phyloP scores from a whole-genome alignment of 176 grass and related monocot species.

The Oryza brachyantha region DNA sequence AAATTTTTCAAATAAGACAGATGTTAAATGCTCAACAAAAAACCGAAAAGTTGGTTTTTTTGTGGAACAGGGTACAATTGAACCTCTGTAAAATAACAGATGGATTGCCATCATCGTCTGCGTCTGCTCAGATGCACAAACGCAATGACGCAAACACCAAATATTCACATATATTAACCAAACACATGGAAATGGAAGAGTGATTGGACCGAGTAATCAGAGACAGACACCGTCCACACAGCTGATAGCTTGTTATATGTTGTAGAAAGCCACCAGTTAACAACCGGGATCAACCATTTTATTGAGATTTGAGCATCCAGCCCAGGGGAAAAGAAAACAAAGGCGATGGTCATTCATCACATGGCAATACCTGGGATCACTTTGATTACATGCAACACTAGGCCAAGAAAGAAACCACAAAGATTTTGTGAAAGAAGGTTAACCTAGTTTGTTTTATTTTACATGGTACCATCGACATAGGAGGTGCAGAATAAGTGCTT shows the following conservation, averaged over 20 bases:
- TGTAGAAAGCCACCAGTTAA: background rate
- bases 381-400: background rate
- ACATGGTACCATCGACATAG: conserved; percentile 23
- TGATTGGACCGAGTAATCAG: background rate
- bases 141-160: too few species aligned
- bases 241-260: background rate
- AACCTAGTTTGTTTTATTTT: conserved; percentile 46
- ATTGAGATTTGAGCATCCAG: background rate
- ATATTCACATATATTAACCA: background rate
- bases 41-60: too few species aligned
- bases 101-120: too few species aligned
- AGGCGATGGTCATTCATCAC: background rate
- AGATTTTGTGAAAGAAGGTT: background rate
- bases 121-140: too few species aligned
- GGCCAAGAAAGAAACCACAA: background rate
- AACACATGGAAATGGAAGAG: background rate
- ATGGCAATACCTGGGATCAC: background rate
- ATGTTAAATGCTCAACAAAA: too few species aligned
- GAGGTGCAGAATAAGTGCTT: background rate
- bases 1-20: too few species aligned
- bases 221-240: background rate
- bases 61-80: too few species aligned
- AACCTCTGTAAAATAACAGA: too few species aligned
- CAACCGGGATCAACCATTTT: background rate
- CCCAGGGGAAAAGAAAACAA: background rate